Percentiles rank a stretch among this genome's conserved stretches.
These are phyloP conservation scores for Gnaphalium uliginosum DNA, from an alignment of 129 eudicot species.

Conservation along the genomic window DNA sequence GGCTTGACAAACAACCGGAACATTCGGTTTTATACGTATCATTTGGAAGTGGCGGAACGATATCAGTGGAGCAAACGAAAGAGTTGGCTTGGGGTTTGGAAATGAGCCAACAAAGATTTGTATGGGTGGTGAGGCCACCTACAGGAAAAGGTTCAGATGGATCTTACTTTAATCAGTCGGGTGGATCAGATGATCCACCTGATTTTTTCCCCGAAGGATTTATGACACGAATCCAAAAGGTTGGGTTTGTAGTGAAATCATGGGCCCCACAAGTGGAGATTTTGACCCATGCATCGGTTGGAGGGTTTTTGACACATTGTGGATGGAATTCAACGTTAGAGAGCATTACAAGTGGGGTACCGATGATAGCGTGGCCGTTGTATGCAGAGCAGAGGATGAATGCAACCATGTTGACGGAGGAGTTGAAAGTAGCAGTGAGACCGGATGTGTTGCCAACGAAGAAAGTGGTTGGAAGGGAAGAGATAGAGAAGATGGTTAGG, in stretches of 20 bases:
- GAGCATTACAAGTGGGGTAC: conserved; percentile 50
- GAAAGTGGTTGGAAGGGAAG: conserved; percentile 53
- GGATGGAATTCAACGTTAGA: conserved; percentile 73
- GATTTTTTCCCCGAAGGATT: conserved; percentile 51
- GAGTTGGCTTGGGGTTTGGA: conserved; percentile 59
- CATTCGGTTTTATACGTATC: conserved; percentile 57
- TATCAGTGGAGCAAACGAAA: conserved; percentile 33
- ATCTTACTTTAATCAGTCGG: neutral
- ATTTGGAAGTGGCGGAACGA: conserved; percentile 56
- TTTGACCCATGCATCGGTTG: conserved; percentile 44
- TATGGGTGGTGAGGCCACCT: conserved; percentile 56
- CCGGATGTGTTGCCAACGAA: conserved; percentile 40
- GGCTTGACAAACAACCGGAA: conserved; percentile 61
- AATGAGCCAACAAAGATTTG: conserved; percentile 44
- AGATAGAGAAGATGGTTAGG: conserved; percentile 56
- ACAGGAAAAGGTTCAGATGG: neutral
- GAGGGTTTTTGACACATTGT: conserved; percentile 59
- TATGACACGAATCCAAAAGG: conserved; percentile 29
- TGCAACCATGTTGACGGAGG: conserved; percentile 53
- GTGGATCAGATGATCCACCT: conserved; percentile 13
- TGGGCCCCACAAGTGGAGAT: conserved; percentile 66
- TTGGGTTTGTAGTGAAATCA: conserved; percentile 41
- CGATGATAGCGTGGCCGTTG: conserved; percentile 67
- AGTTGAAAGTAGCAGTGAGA: conserved; percentile 49
- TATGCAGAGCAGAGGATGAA: conserved; percentile 62